Base-by-base conservation (phyloP, 805 yeast genomes). In the Candida boleticola region DNA sequence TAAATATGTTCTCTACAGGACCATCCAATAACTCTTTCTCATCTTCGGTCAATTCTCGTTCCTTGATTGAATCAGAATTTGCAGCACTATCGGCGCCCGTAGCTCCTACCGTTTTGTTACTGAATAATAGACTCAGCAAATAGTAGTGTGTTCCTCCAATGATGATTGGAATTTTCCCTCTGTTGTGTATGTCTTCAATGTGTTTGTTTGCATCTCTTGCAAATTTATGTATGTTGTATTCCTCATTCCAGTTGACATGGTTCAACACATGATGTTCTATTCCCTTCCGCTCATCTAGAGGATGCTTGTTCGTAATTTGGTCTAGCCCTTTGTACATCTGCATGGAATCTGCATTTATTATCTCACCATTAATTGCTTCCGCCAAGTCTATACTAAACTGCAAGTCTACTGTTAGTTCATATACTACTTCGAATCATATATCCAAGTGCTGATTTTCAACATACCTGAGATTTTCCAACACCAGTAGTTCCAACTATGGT, bases 121-220 rank as follows among this genome's bases (percentile, higher is more conserved):
- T 71, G 57, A 90, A 87, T 6, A 88, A 57, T 5, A 92, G 58
- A 6, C 86, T 80, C 61, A 87, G 97, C 29, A 89, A 67, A 58
- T 93, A 93, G 60, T 93, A 93, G 57, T 90, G 97, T 0, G 99
- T 93, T 0, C 99, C 99, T 4, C 99, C 99, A 1, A 93, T 93
- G 0, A 93, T 60, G 2, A 93, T 85, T 0, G 99, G 97, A 1
- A 85, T 51, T 53, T 89, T 89, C 0, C 86, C 86, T 17, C 85
- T 58, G 0, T 58, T 42, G 45, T 82, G 83, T 9, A 92, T 82
- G 25, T 81, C 85, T 0, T 76, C 73, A 5, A 90, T 85, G 14
- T 78, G 72, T 0, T 48, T 58, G 26, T 69, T 54, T 6, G 96
- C 96, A 50, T 89, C 97, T 27, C 68, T 56, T 39, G 83, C 80